phyloP scores from a whole-genome alignment of 2,329 filamentous ascomycete genomes.

The Calonectria honghensis region DNA sequence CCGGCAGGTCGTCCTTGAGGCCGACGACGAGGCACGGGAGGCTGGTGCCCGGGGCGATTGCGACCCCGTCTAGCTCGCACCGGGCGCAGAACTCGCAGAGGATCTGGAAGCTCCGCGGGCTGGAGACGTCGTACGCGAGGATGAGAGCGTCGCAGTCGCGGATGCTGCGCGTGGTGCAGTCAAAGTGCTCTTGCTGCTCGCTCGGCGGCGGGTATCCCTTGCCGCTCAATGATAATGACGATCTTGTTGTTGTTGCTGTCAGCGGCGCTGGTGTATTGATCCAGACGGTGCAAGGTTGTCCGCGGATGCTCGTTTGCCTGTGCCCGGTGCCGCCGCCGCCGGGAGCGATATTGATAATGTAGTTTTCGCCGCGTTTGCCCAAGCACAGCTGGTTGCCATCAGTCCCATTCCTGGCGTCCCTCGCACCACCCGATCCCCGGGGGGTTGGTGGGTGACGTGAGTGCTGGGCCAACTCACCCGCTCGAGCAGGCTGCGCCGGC shows the following conservation, averaged over 20 bases:
- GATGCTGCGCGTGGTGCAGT: conserved; percentile 38
- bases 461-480: conserved; percentile 34
- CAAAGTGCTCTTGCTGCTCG: conserved; percentile 38
- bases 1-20: conserved; percentile 37
- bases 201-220: conserved; percentile 29
- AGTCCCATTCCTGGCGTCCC: conserved; percentile 4
- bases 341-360: conserved; percentile 12
- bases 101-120: conserved; percentile 39
- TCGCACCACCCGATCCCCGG: too few relatives aligned
- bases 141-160: conserved; percentile 46
- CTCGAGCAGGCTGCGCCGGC: conserved; percentile 39
- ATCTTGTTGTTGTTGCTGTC: conserved; percentile 13
- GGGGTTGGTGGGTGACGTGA: background rate
- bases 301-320: conserved; percentile 32
- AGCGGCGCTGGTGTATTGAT: conserved; percentile 40
- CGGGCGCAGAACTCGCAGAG: conserved; percentile 47
- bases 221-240: background rate
- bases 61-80: conserved; percentile 42
- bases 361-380: conserved; percentile 34
- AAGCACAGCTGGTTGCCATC: conserved; percentile 35
- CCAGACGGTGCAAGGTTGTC: conserved; percentile 42
- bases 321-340: conserved; percentile 15
- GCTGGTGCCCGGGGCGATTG: conserved; percentile 39
- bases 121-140: conserved; percentile 42
- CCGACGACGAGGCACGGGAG: conserved; percentile 45